These are phyloP conservation scores for Paramecium primaurelia DNA, from an alignment of 73 alveolate species.

Conservation along the genomic window DNA sequence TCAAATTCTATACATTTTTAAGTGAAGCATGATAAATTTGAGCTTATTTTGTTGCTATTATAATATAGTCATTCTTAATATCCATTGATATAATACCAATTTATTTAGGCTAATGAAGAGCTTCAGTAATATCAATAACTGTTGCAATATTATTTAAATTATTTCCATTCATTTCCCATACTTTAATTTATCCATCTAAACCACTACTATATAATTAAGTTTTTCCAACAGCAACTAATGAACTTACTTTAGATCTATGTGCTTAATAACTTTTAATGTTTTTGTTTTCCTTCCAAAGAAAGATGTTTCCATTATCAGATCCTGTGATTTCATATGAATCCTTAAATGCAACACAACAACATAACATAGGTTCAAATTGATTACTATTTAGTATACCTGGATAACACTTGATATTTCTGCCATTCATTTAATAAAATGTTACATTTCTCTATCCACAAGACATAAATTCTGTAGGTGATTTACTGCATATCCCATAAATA, in stretches of 20 bases:
- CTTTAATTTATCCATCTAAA: conserved; percentile 81
- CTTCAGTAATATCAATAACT: not conserved
- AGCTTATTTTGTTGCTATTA: conserved; percentile 91
- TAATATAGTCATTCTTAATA: conserved; percentile 62
- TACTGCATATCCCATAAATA: conserved; percentile 81
- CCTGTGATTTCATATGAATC: conserved; percentile 62
- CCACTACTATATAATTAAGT: conserved; percentile 53
- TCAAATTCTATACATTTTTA: not conserved
- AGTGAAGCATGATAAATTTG: conserved; percentile 78
- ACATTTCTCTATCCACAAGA: conserved; percentile 88
- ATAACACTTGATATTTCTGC: conserved; percentile 75
- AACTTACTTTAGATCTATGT: conserved; percentile 42
- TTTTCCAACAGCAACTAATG: conserved; percentile 63
- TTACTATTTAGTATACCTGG: conserved; percentile 66
- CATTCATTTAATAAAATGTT: conserved; percentile 83
- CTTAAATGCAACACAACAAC: conserved; percentile 31
- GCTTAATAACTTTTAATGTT: conserved; percentile 37
- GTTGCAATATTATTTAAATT: not conserved
- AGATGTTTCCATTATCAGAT: conserved; percentile 61
- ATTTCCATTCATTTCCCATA: conserved; percentile 69
- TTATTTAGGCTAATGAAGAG: conserved; percentile 27
- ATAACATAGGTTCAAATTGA: conserved; percentile 12
- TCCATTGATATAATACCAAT: conserved; percentile 71
- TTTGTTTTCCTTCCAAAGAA: conserved; percentile 59
- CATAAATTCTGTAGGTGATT: conserved; percentile 81